Base-by-base conservation (phyloP, 2,329 filamentous ascomycete species). In the Botrytis tulipae region DNA sequence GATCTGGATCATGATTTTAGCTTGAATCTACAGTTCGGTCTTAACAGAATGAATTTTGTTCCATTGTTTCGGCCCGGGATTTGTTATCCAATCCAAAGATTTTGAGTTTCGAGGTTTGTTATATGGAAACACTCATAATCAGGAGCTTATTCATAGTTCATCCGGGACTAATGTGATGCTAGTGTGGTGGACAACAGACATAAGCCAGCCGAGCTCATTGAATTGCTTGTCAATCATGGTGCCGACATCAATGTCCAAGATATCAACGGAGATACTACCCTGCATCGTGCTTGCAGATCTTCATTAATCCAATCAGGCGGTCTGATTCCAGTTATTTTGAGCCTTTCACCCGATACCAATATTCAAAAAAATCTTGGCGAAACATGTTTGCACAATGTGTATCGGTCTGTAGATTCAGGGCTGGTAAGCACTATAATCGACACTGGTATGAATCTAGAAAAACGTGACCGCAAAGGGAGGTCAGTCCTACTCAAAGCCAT, bases 181-280 rank as follows among this genome's bases (percentile, higher is more conserved):
- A 70, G 57, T 32, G 40, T 42, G 32, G 22, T 48, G n/a, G 22
- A 35, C 4, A 61, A 70, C 20, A 46, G 16, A 25, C 0, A 29
- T 8, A 10, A 18, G 29, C 42, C 68, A 12, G 7, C 57, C 8
- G 35, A 40, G 6, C 37, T 70, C 29, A 40, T 71, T 3, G 32
- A 48, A 37, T 37, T 67, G 14, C 40, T 74, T n/a, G 65, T 75
- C 14, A 61, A 46, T 25, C 62, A 73, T 54, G 76, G 74, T 20
- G 75, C 70, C 35, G 68, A 76, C 61, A 65, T 71, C n/a, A 75
- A 76, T 40, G 66, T 22, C 10, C 40, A 70, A 40, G 72, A 74
- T 51, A 25, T 14, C 6, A 65, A 75, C 6, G 73, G 72, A 40
- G 44, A 74, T 42, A 75, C 74, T 12, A 72, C 71, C 35, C 72